Conservation (phyloP, 1,139 yeast species). For the Blastobotrys aristatus region DNA sequence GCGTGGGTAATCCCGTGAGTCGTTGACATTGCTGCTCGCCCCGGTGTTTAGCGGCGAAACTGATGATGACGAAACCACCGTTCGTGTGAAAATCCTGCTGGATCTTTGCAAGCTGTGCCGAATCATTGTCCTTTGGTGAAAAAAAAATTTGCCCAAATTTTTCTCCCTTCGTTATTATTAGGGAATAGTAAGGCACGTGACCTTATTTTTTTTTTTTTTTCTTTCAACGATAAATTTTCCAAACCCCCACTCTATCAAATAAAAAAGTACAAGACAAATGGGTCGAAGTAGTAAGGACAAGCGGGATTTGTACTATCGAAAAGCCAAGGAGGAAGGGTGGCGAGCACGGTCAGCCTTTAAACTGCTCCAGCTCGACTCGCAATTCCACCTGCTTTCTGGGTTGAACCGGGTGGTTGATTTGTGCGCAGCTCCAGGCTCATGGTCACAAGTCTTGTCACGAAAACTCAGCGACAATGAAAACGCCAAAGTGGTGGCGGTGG, state of each 20-base stretch:
- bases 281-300: slow-evolving; percentile 96
- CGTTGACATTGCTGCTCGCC: slow-evolving; percentile 18
- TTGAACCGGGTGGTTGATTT: slow-evolving; percentile 84
- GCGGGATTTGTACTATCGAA: slow-evolving; percentile 81
- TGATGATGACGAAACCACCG: slow-evolving; percentile 8
- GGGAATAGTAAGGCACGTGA: too few species aligned
- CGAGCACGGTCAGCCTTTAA: slow-evolving; percentile 96
- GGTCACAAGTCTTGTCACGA: slow-evolving; percentile 89
- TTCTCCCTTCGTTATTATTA: too few species aligned
- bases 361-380: slow-evolving; percentile 80
- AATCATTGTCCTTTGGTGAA: not conserved
- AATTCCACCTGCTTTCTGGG: slow-evolving; percentile 72
- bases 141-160: not conserved
- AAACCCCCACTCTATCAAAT: not conserved
- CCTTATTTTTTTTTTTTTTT: not conserved
- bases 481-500: slow-evolving; percentile 87
- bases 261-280: slow-evolving; percentile 41
- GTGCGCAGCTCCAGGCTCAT: slow-evolving; percentile 98
- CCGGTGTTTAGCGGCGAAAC: slow-evolving; percentile 5
- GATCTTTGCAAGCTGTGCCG: not conserved
- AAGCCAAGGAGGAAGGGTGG: slow-evolving; percentile 97
- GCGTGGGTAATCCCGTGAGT: slow-evolving; percentile 19
- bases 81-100: slow-evolving; percentile 1
- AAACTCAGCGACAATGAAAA: slow-evolving; percentile 20
- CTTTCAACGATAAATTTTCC: not conserved